Base-by-base conservation (phyloP, 192 early-diverging fungal genomes). In the Glomus cerebriforme region DNA sequence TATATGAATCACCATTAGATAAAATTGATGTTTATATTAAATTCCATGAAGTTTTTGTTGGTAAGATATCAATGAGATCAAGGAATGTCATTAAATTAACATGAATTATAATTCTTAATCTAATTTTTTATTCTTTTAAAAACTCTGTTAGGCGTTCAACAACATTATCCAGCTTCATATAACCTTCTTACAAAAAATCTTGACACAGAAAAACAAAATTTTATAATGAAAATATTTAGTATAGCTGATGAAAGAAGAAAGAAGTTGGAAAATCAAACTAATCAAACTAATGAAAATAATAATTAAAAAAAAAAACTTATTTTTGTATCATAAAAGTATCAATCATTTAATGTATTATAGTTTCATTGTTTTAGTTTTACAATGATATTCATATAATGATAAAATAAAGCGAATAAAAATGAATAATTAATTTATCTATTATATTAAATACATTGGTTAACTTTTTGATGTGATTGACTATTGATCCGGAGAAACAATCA, bases 1-100 rank as follows among this genome's bases (percentile, higher is more conserved):
- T 90, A 31, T 92, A 94, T 49, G 92, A 94, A 80, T 92, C 92
- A 43, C 93, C 93, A 26, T 82, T 95, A 73, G 94, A 95, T 81
- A 85, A 90, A 63, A 80, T 95, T 63, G 88, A 95, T 81, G 88
- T 91, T 7, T 94, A 94, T 81, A 80, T 92, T 39, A 84, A 86
- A 70, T 91, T 95, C 83, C 88, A 91, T 63, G 89, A 92, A 78
- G 86, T 87, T 70, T 91, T 95, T 66, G 80, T 85, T 39, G 79
- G 79, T 69, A 79, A 43, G 17, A 8, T 34, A 71, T 90, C 92
- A 65, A 80, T 82, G n/a, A 60, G 45, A 26, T 75, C n/a, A 0
- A n/a, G 13, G 10, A 22, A 1, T 35, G 22, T 67, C 15, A 12
- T 15, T 67, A 1, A 43, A 49, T 29, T 12, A 19, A 26, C 59